Evolutionary conservation across 1,284 basidiomycete genomes (phyloP).

Genomic region (Heterobasidion occidentale): DNA sequence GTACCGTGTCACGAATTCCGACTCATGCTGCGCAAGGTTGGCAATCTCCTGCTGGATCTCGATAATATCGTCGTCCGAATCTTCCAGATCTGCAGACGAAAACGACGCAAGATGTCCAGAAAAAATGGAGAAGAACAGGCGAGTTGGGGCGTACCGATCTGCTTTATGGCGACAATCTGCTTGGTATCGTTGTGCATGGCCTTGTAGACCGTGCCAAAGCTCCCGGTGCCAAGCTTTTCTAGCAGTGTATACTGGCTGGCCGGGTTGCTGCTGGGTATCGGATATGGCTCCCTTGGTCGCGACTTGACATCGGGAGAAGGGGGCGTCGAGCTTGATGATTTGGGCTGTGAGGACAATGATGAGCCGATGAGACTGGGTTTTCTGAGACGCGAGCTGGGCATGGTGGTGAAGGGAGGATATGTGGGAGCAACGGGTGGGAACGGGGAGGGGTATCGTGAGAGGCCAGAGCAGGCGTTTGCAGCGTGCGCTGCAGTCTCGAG

Average conservation of each 20-base stretch:
- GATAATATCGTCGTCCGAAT: conserved; percentile 90
- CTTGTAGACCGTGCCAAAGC: conserved; percentile 96
- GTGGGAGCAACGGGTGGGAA: not conserved
- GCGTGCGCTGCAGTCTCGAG: not conserved
- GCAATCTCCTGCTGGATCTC: conserved; percentile 98
- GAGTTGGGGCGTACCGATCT: conserved; percentile 65
- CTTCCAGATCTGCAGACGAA: conserved; percentile 58
- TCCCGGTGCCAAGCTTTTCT: conserved; percentile 96
- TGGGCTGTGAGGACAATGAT: conserved; percentile 7
- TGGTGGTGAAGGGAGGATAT: conserved; percentile 1
- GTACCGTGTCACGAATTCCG: conserved; percentile 92
- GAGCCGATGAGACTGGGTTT: conserved; percentile 6
- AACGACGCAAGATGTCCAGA: not conserved
- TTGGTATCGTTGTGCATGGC: conserved; percentile 91
- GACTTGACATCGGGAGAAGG: conserved; percentile 9
- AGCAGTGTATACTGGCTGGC: conserved; percentile 87
- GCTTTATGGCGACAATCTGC: conserved; percentile 95
- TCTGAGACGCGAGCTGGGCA: conserved; percentile 9
- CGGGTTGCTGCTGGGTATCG: conserved; percentile 69
- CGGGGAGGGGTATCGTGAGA: not conserved
- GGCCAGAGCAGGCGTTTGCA: not conserved
- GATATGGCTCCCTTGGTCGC: conserved; percentile 48
- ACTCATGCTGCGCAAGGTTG: conserved; percentile 92
- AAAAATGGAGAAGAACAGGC: not conserved
- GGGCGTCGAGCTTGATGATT: conserved; percentile 5